Base-by-base conservation (phyloP, 2,329 filamentous ascomycete species). In the Colletotrichum sp. region DNA sequence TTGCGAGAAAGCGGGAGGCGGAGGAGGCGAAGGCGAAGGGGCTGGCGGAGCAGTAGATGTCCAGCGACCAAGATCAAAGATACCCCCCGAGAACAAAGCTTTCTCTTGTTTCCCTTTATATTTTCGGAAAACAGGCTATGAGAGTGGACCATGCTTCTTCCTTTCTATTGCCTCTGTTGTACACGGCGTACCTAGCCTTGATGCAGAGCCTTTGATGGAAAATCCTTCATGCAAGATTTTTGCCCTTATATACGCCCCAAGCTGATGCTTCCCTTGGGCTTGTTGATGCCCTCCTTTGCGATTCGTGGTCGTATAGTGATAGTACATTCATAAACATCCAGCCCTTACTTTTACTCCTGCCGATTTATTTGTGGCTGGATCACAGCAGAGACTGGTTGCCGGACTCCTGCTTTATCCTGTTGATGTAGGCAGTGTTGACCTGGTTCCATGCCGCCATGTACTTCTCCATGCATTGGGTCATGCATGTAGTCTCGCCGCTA, bases 401-500 rank as follows among this genome's bases (percentile, higher is more conserved):
- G 71, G 86, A 86, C 86, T 93, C 92, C 78, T 89, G 88, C 84
- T 93, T 92, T 85, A 92, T 84, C 79, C 91, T 89, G 77, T 85
- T 85, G 81, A 95, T 91, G 83, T 95, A 95, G 55, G 92, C 89
- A 64, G 88, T 85, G 86, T 93, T 94, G 81, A 95, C 92, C 78
- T 90, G 87, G 86, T 96, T 96, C 94, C 94, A 96, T 13, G 94
- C 90, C 36, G 89, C 87, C 89, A 96, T 95, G 88, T 96, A 96
- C 85, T 96, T 96, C 81, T 96, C 94, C 92, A 96, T 94, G 88
- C 94, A 96, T 76, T 90, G 88, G 24, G 90, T 94, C 82, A 94
- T 89, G 87, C 94, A 96, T 26, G 90, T 88, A 82, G 92, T 88
- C 84, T 96, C 94, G 85, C 90, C 85, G 84, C 89, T 91, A 66